Conservation (phyloP, 2,329 filamentous ascomycete genomes). For the Ploettnerulaceae sp. region DNA sequence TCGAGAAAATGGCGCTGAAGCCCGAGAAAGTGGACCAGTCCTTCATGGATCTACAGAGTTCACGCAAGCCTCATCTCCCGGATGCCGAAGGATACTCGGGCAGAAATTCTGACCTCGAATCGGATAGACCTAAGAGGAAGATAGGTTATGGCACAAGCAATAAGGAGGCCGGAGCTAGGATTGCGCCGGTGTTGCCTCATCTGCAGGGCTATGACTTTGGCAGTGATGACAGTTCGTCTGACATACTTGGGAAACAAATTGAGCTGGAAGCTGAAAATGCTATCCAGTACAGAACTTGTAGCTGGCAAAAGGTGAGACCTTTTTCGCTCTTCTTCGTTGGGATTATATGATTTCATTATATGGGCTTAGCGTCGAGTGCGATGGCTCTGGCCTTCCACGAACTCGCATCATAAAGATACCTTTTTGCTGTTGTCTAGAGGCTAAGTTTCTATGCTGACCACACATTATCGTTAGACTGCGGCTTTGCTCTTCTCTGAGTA, state of each 20-base stretch:
- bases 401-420: too few relatives aligned
- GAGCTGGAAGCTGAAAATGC: slow-evolving; percentile 70
- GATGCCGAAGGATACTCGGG: slow-evolving; percentile 7
- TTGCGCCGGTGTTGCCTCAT: slow-evolving; percentile 33
- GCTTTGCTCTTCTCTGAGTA: slow-evolving; percentile 91
- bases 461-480: slow-evolving; percentile 58
- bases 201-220: slow-evolving; percentile 26
- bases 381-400: too few relatives aligned
- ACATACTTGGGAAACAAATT: slow-evolving; percentile 57
- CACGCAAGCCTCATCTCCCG: slow-evolving; percentile 4
- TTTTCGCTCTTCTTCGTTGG: background rate
- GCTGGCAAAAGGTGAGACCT: slow-evolving; percentile 74
- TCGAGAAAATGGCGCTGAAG: slow-evolving; percentile 33
- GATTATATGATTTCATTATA: too few relatives aligned
- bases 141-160: slow-evolving; percentile 11
- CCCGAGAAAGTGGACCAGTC: slow-evolving; percentile 1
- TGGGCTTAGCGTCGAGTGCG: too few relatives aligned
- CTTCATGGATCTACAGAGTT: slow-evolving; percentile 6
- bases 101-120: slow-evolving; percentile 12
- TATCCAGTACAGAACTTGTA: slow-evolving; percentile 90
- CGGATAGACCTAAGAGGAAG: slow-evolving; percentile 5
- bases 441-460: too few relatives aligned
- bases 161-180: slow-evolving; percentile 24
- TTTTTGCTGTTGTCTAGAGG: too few relatives aligned
- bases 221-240: slow-evolving; percentile 22